Conservation (phyloP, 768 basidiomycete genomes). For the Tylopilus balloui region DNA sequence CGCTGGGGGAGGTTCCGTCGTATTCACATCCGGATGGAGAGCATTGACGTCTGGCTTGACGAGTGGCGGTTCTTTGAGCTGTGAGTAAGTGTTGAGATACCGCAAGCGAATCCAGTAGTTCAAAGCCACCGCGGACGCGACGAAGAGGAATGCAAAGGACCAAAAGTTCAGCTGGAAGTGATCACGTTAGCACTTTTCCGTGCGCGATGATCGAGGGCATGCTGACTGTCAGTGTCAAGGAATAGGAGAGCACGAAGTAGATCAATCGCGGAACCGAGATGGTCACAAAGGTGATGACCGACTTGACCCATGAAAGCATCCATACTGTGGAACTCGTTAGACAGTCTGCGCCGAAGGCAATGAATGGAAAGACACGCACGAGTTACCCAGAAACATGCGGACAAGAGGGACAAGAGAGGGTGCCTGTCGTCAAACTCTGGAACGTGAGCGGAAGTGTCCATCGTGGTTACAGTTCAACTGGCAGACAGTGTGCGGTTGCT, state of each 20-base stretch:
- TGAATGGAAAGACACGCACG: slow-evolving; percentile 43
- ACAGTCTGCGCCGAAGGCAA: not conserved
- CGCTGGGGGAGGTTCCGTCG: slow-evolving; percentile 61
- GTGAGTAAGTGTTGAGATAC: slow-evolving; percentile 70
- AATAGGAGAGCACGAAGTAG: slow-evolving; percentile 77
- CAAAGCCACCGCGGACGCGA: slow-evolving; percentile 57
- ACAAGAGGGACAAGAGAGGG: slow-evolving; percentile 70
- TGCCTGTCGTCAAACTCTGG: slow-evolving; percentile 44
- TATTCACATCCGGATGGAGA: slow-evolving; percentile 88
- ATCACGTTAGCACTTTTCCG: not conserved
- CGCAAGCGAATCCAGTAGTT: slow-evolving; percentile 85
- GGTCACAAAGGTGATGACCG: slow-evolving; percentile 72
- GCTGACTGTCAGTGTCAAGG: slow-evolving; percentile 81
- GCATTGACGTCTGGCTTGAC: slow-evolving; percentile 81
- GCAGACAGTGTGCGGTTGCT: too few relatives aligned
- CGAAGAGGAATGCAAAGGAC: slow-evolving; percentile 78
- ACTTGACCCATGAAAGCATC: slow-evolving; percentile 73
- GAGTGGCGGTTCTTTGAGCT: slow-evolving; percentile 76
- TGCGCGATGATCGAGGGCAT: not conserved
- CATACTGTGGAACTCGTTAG: slow-evolving; percentile 50
- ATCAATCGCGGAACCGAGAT: slow-evolving; percentile 78
- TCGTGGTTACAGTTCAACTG: slow-evolving; percentile 16
- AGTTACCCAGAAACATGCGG: slow-evolving; percentile 82
- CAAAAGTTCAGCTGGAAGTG: slow-evolving; percentile 77
- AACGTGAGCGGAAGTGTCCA: slow-evolving; percentile 21